A percentile compares a stretch with the other conserved stretches of the same genome.
phyloP scores from a whole-genome alignment of 2,329 filamentous ascomycete species.

The Esteya vermicola region DNA sequence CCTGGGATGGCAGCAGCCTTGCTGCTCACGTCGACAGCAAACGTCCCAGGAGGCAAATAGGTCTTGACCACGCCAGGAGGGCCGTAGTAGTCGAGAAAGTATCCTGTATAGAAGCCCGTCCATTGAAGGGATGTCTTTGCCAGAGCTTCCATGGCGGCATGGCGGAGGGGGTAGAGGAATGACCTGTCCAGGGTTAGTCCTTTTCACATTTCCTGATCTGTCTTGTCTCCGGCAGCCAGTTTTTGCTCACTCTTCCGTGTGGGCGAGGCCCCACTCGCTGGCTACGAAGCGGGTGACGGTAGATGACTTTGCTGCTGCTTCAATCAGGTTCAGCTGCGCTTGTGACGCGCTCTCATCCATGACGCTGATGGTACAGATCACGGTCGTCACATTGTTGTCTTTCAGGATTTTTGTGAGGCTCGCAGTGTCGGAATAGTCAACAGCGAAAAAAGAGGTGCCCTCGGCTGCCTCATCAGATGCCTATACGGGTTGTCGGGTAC shows the following conservation, averaged over 20 bases:
- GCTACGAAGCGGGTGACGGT: slow-evolving; percentile 26
- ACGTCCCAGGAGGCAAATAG: slow-evolving; percentile 21
- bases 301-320: slow-evolving; percentile 23
- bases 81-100: slow-evolving; percentile 31
- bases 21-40: slow-evolving; percentile 28
- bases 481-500: neutral
- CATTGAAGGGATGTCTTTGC: slow-evolving; percentile 20
- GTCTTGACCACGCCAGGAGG: slow-evolving; percentile 21
- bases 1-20: slow-evolving; percentile 33
- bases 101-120: slow-evolving; percentile 24
- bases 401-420: neutral
- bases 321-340: slow-evolving; percentile 22
- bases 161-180: neutral
- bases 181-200: too few relatives aligned
- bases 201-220: too few relatives aligned
- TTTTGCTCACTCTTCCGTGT: slow-evolving; percentile 17
- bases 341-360: neutral
- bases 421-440: neutral
- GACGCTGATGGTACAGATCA: too few relatives aligned
- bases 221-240: neutral
- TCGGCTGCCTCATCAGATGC: neutral
- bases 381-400: neutral
- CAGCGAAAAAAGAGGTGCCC: neutral
- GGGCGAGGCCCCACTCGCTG: slow-evolving; percentile 28
- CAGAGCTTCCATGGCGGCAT: slow-evolving; percentile 8